Conservation (phyloP, 2,329 filamentous ascomycete species). For the Fusarium beomiforme region DNA sequence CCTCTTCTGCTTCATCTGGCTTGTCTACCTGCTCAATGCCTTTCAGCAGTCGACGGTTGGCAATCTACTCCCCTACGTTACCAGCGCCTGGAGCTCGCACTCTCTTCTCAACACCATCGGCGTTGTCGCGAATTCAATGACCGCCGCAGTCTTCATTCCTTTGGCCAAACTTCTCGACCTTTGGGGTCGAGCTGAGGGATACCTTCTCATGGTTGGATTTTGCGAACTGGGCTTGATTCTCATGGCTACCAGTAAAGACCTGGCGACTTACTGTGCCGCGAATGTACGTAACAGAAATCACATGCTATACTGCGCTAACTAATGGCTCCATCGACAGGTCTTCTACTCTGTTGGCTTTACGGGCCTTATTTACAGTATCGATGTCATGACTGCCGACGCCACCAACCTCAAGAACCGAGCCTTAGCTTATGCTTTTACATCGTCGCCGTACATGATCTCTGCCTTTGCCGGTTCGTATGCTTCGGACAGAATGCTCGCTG, state of each 20-base stretch:
- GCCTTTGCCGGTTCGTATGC: slow-evolving; percentile 52
- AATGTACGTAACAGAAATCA: slow-evolving; percentile 45
- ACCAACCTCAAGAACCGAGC: slow-evolving; percentile 15
- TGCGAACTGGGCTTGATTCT: slow-evolving; percentile 62
- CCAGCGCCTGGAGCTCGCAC: background rate
- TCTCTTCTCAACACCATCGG: slow-evolving; percentile 13
- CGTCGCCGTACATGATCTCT: slow-evolving; percentile 58
- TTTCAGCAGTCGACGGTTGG: slow-evolving; percentile 51
- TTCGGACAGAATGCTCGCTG: slow-evolving; percentile 41
- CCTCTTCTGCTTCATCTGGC: slow-evolving; percentile 20
- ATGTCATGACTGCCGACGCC: slow-evolving; percentile 15
- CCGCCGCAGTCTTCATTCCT: slow-evolving; percentile 1
- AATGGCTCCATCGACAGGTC: background rate
- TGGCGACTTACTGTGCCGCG: slow-evolving; percentile 60
- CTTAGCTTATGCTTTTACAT: slow-evolving; percentile 50
- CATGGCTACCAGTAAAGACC: slow-evolving; percentile 64
- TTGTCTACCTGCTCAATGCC: slow-evolving; percentile 8
- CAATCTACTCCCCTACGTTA: slow-evolving; percentile 4
- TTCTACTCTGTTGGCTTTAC: slow-evolving; percentile 16
- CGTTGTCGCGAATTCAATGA: slow-evolving; percentile 13
- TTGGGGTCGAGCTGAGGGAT: slow-evolving; percentile 16
- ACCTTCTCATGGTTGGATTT: slow-evolving; percentile 19
- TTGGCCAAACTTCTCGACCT: slow-evolving; percentile 18
- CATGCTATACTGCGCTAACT: rapidly evolving
- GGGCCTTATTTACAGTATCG: slow-evolving; percentile 8